Evolutionary conservation across 1,284 basidiomycete species (phyloP), one percentile per base, ranked within the genome.

Genomic region (Cutaneotrichosporon sp.): DNA sequence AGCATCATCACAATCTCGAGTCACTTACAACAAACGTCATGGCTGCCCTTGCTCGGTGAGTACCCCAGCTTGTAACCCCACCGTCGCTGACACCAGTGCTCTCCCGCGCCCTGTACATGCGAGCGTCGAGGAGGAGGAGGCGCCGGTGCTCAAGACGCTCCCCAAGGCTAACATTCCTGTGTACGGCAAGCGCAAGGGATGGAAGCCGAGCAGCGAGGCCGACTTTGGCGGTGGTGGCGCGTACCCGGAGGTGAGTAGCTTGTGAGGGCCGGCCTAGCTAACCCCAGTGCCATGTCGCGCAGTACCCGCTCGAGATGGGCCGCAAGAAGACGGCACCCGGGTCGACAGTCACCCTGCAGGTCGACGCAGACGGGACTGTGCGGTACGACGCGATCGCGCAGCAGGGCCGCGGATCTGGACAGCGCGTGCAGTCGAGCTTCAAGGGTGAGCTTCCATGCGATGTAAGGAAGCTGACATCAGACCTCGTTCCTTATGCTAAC

Each of bases 371-470:
- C 76, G 97, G 97, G 38, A 95, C 93, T 69, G 92, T 98, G 60
- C 89, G 92, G 68, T 99, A 98, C 80, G 96, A 97, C 80, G 93
- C 92, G 63, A 97, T 99, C 71, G 96, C 95, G 6, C 89, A 90
- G 65, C 95, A 99, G 81, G 95, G 95, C 38, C 90, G 97, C 72
- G 88, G 91, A 14, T 84, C 86, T 3, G 93, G 90, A 63, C 91
- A 92, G 76, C 82, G 86, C 53, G 86, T 99, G 1, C 96, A 99
- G 77, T 94, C 93, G 0, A 92, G 95, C 73, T 97, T 94, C 84
- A 97, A 97, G 77, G 80, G 80, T 80, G 65, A 71, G 80, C 67
- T 51, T 14, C 1, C 30, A 11, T 36, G 4, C 9, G 5, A 13
- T 36, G 32, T 26, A 26, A 9, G 0, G 1, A 13, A 57, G 59